Base-by-base conservation (phyloP, 345 rosid genomes). In the Cochlearia excelsa region DNA sequence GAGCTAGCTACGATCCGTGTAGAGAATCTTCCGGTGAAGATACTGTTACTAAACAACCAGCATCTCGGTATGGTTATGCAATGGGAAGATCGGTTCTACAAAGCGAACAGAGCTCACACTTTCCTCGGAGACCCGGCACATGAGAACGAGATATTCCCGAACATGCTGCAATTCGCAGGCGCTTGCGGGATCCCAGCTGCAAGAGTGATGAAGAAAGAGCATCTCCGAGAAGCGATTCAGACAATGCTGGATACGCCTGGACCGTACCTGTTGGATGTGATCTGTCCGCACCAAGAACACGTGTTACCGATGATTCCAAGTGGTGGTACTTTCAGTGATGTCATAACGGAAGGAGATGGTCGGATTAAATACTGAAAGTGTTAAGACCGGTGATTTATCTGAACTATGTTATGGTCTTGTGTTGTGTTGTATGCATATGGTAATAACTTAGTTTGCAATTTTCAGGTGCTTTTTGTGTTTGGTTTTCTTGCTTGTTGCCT, bases 241-340 rank as follows among this genome's bases (percentile, higher is more conserved):
- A 82, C 59, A 43, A 90, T 93, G 99, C 29, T 93, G 79, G 88
- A 87, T 63, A 87, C 97, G 2, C 97, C 95, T 0, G 99, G 97
- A 59, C 96, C 97, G 0, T 94, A 81, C 74, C 64, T 90, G 67
- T 65, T 94, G 77, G 97, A 93, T 55, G 97, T 90, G 29, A 82
- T 93, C n/a, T 84, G 88, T 9, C 97, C 97, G 4, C 97, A 87
- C 72, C 96, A 93, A 73, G 99, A 89, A 66, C 99, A 93, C 63
- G 99, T 93, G 23, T 68, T 93, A 54, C 95, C 99, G 44, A 89
- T 93, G 99, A 93, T 88, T 72, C 98, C 98, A 1, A 89, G 97
- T 56, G 91, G 94, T 27, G 97, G 96, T 5, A 84, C 92, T 48
- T 93, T 93, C 59, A 87, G 79, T 44, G 97, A 93, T 75, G 57